Conservation (phyloP, 495 filamentous ascomycete species). For the Hypoxylon fragiforme region DNA sequence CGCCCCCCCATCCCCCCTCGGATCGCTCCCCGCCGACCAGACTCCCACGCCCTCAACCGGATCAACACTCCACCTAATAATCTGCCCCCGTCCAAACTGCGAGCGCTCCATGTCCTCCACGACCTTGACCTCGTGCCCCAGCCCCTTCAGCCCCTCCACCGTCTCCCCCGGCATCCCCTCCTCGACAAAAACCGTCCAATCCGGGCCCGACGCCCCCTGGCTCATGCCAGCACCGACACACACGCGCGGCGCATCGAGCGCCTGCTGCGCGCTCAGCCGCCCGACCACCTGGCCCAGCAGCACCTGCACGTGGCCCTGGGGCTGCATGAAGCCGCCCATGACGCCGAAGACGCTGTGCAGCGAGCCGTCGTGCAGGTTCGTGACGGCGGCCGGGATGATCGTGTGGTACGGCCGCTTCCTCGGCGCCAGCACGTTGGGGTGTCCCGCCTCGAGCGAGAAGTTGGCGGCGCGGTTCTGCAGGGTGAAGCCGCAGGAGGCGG, state of each 20-base stretch:
- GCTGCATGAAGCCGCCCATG: conserved; percentile 99
- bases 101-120: conserved; percentile 66
- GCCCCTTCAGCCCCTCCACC: conserved; percentile 62
- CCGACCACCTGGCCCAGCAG: conserved; percentile 88
- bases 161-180: conserved; percentile 76
- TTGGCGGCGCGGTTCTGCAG: conserved; percentile 92
- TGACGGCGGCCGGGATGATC: conserved; percentile 92
- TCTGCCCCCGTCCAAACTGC: conserved; percentile 87
- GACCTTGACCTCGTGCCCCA: conserved; percentile 77
- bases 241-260: conserved; percentile 85
- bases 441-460: conserved; percentile 66
- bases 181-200: conserved; percentile 69
- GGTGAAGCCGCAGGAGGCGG: conserved; percentile 81
- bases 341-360: conserved; percentile 89
- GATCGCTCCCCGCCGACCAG: conserved; percentile 86
- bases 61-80: conserved; percentile 71
- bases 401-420: conserved; percentile 95
- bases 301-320: conserved; percentile 95
- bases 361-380: conserved; percentile 68
- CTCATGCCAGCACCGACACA: conserved; percentile 75
- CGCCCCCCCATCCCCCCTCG: conserved; percentile 83
- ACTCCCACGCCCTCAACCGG: conserved; percentile 68
- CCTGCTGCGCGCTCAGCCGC: conserved; percentile 81
- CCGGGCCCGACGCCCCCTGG: conserved; percentile 36
- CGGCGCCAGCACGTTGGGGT: conserved; percentile 80